Evolutionary conservation across 768 basidiomycete genomes (phyloP).

Genomic region (Tricholoma flavovirens): DNA sequence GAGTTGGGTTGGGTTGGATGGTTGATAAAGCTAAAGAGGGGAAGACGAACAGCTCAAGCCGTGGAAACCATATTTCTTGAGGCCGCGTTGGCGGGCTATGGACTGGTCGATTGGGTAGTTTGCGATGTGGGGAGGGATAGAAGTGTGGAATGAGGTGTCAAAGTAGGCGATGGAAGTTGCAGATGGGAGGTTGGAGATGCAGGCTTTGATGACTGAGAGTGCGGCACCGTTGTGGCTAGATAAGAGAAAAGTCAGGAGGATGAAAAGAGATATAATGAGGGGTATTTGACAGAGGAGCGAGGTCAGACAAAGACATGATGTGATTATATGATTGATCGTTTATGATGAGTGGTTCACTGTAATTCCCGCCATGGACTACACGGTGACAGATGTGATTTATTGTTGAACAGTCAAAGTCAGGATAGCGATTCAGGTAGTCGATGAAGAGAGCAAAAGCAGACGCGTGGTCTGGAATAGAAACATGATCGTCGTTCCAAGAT

Average conservation of each 20-base stretch:
- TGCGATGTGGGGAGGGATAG: slow-evolving; percentile 70
- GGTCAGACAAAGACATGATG: slow-evolving; percentile 67
- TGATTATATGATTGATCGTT: slow-evolving; percentile 63
- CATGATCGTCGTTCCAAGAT: slow-evolving; percentile 35
- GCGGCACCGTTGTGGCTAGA: slow-evolving; percentile 58
- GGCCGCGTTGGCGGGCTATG: slow-evolving; percentile 55
- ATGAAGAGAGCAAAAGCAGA: slow-evolving; percentile 63
- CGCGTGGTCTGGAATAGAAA: slow-evolving; percentile 51
- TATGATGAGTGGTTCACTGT: slow-evolving; percentile 56
- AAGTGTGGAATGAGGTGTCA: slow-evolving; percentile 80
- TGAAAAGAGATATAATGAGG: neutral
- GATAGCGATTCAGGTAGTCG: slow-evolving; percentile 34
- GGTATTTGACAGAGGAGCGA: slow-evolving; percentile 63
- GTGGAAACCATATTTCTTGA: slow-evolving; percentile 91
- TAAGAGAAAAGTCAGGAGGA: neutral
- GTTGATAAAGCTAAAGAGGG: neutral
- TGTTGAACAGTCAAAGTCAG: slow-evolving; percentile 33
- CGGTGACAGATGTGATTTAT: slow-evolving; percentile 64
- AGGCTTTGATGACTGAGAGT: slow-evolving; percentile 54
- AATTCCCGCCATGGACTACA: slow-evolving; percentile 86
- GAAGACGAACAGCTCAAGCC: slow-evolving; percentile 61
- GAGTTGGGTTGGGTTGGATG: neutral
- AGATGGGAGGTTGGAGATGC: slow-evolving; percentile 55
- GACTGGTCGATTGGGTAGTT: slow-evolving; percentile 72
- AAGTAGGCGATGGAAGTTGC: slow-evolving; percentile 80